phyloP scores from a whole-genome alignment of 139 green algal genomes.

The Chlamydomonas eustigma region DNA sequence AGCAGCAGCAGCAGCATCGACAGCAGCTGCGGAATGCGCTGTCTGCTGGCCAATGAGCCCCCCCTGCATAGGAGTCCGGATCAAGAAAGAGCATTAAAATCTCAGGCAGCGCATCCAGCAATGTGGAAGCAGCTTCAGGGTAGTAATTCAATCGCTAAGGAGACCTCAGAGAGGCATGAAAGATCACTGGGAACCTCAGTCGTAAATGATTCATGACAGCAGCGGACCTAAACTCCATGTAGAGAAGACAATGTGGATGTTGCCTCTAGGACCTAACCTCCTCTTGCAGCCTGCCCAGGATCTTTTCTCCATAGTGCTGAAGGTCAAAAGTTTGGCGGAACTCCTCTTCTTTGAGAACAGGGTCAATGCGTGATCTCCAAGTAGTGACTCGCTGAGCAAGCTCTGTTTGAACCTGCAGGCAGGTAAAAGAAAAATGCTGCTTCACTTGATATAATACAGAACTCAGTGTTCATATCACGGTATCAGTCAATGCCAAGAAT shows the following conservation, averaged over 20 bases:
- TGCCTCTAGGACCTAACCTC: background rate
- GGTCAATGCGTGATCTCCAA: conserved; percentile 58
- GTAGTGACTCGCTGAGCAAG: conserved; percentile 43
- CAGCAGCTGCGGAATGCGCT: background rate
- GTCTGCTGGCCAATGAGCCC: background rate
- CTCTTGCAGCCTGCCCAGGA: conserved; percentile 27
- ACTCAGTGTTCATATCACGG: too few relatives aligned
- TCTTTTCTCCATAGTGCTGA: conserved; percentile 49
- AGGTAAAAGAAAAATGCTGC: too few relatives aligned
- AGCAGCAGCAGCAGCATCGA: background rate
- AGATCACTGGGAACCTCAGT: background rate
- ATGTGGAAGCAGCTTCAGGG: background rate
- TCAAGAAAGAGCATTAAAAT: background rate
- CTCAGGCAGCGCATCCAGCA: background rate
- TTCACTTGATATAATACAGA: too few relatives aligned
- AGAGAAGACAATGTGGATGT: background rate
- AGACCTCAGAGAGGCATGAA: background rate
- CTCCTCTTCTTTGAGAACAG: conserved; percentile 42
- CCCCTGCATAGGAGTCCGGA: background rate
- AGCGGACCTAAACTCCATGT: background rate
- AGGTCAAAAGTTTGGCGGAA: conserved; percentile 54
- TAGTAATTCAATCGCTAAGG: background rate
- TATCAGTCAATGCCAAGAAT: too few relatives aligned
- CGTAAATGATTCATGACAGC: too few relatives aligned
- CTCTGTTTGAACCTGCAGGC: conserved; percentile 24